These are phyloP conservation scores for Escallonia herrerae DNA, from an alignment of 129 eudicot species.

Conservation along the genomic window DNA sequence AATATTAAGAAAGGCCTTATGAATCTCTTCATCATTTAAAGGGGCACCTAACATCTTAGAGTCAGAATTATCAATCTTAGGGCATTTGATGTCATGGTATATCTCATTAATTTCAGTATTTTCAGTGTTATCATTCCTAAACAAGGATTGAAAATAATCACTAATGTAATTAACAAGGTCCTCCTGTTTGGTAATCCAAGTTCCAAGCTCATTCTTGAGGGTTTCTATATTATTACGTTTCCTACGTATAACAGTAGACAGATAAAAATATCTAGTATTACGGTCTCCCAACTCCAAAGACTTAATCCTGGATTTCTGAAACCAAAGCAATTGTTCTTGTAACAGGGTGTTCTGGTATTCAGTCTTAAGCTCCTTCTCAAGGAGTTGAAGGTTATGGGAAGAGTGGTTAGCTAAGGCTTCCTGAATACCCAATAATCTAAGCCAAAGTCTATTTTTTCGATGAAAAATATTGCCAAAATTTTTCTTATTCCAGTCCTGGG, in stretches of 20 bases:
- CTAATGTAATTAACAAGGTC: too few relatives aligned
- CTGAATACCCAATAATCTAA: not conserved
- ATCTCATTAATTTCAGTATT: too few relatives aligned
- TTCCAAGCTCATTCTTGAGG: not conserved
- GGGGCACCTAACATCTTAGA: not conserved
- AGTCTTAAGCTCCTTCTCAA: not conserved
- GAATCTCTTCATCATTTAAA: not conserved
- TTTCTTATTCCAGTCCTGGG: not conserved
- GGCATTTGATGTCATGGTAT: too few relatives aligned
- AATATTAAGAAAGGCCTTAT: not conserved
- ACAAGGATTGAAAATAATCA: not conserved
- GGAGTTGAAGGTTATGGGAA: not conserved
- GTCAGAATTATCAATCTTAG: too few relatives aligned
- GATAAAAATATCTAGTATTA: not conserved
- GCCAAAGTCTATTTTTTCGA: not conserved
- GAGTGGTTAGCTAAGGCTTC: not conserved
- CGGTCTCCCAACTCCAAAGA: not conserved
- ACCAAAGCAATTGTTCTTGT: conserved; percentile 5
- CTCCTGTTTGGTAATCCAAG: not conserved
- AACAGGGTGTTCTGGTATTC: not conserved
- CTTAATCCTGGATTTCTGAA: conserved; percentile 1
- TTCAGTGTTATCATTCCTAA: not conserved
- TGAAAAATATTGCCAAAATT: not conserved
- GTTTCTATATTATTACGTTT: not conserved
- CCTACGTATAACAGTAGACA: not conserved